Evolutionary conservation across 108 stramenopile species (phyloP), one percentile per base, ranked within the genome.

Genomic region (Fragilaria crotonensis): DNA sequence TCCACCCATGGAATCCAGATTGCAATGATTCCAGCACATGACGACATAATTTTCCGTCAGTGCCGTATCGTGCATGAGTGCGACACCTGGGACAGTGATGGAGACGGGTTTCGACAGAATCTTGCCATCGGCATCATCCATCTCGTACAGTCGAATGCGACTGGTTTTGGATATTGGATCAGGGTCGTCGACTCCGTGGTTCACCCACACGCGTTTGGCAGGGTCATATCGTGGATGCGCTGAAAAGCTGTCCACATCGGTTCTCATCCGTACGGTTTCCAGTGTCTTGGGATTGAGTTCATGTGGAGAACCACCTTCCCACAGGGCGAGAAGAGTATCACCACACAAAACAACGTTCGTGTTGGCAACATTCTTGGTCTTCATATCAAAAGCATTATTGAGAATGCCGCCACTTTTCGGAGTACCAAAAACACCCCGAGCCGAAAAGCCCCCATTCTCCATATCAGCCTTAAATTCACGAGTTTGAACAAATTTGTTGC

Each of bases 241-340:
- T 18, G 65, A 60, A 59, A 72, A 79, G 25, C 41, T 48, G 18
- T 73, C 50, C 0, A n/a, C 44, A 28, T 66, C 52, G 5, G 25
- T 23, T 27, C 22, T 7, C 25, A 29, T 9, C 4, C 14, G 19
- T 9, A 21, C 28, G 44, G 52, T 76, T 48, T 73, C 46, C 60
- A 80, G 54, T 7, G 79, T 74, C 20, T 57, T 18, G 4, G 79
- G 79, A 52, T 80, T 71, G 17, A 80, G 27, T 32, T 58, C 59
- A 50, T 75, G 63, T 4, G 79, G 79, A 18, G 5, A 30, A 0
- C 79, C 79, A 32, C 54, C 79, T 47, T 80, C 79, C 79, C 79
- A 80, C 30, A 80, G 41, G 0, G 79, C 79, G 50, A 63, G 76
- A 27, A 80, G 44, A 4, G 26, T 30, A 20, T 68, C 68, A 32